Conservation (phyloP, 306 rosid genomes). For the Lathyrus tuberosus region DNA sequence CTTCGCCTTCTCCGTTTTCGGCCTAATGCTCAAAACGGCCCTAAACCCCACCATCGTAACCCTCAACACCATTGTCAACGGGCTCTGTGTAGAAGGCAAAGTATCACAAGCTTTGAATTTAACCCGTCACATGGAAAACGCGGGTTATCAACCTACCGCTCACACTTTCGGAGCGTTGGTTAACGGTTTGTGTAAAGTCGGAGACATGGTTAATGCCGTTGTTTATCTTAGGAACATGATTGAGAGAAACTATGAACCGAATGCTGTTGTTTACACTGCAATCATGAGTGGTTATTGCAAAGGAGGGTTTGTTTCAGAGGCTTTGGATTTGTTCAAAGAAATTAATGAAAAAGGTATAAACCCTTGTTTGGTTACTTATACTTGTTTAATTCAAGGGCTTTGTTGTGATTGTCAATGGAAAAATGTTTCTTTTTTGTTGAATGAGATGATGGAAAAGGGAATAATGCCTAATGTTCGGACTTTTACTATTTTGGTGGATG, state of each 20-base stretch:
- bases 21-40: slow-evolving; percentile 36
- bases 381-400: slow-evolving; percentile 44
- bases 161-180: slow-evolving; percentile 37
- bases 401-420: slow-evolving; percentile 36
- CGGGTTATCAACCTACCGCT: slow-evolving; percentile 10
- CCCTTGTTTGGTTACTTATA: slow-evolving; percentile 38
- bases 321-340: slow-evolving; percentile 35
- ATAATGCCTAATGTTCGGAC: slow-evolving; percentile 37
- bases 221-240: slow-evolving; percentile 34
- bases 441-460: slow-evolving; percentile 40
- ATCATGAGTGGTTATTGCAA: slow-evolving; percentile 43
- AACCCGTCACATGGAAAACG: slow-evolving; percentile 16
- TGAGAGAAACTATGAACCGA: slow-evolving; percentile 11
- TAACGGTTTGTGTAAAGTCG: slow-evolving; percentile 41
- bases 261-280: slow-evolving; percentile 30
- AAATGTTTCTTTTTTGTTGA: slow-evolving; percentile 29
- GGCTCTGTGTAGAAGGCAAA: slow-evolving; percentile 34
- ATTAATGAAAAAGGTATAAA: slow-evolving; percentile 37
- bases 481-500: slow-evolving; percentile 43
- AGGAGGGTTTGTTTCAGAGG: slow-evolving; percentile 31
- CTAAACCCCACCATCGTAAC: slow-evolving; percentile 18
- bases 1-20: slow-evolving; percentile 34
- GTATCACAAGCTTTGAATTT: slow-evolving; percentile 1
- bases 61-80: slow-evolving; percentile 36
- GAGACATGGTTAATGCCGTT: slow-evolving; percentile 33